Evolutionary conservation across 345 rosid genomes (phyloP), one percentile per base, ranked within the genome.

Genomic region (Linum usitatissimum): DNA sequence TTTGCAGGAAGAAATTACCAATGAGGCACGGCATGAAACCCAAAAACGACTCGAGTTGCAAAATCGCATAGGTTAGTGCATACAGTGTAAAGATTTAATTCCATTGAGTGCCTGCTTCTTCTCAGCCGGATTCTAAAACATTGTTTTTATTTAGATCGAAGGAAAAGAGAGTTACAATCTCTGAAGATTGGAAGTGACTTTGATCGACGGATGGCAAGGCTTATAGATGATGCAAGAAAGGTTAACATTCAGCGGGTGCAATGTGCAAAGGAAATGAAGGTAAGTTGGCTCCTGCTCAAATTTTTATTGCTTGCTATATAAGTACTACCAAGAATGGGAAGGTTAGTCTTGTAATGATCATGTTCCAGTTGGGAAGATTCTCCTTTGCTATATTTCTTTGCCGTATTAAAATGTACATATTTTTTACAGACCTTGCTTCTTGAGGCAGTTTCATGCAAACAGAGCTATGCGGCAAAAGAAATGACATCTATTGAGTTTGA

Each of bases 401-500:
- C 30, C 71, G 28, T 20, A 55, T 19, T 28, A 30, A 34, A 3
- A 23, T 64, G 51, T 38, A 14, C 3, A 30, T 42, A 57, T 56
- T 71, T 28, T 38, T 36, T 58, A 57, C 83, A 84, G 95, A 75
- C 78, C 62, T 66, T 89, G 57, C 90, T 92, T 6, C 62, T 68
- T 61, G 89, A 85, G 59, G 85, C 83, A 51, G 82, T 77, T 79
- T 65, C 79, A 57, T 39, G 62, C 64, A 84, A 78, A 69, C 81
- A 93, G 90, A 80, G 70, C 62, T 83, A 62, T 53, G 78, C 83
- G 5, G 88, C 83, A 69, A 80, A 70, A 69, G 81, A 81, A 40
- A 75, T 89, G 96, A 76, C 81, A 55, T 80, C 79, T 56, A 83
- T 85, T 69, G 96, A 92, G 77, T 62, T 81, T 72, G 91, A 85